Evolutionary conservation across 306 rosid species (phyloP).

Genomic region (Acacia acuminata): DNA sequence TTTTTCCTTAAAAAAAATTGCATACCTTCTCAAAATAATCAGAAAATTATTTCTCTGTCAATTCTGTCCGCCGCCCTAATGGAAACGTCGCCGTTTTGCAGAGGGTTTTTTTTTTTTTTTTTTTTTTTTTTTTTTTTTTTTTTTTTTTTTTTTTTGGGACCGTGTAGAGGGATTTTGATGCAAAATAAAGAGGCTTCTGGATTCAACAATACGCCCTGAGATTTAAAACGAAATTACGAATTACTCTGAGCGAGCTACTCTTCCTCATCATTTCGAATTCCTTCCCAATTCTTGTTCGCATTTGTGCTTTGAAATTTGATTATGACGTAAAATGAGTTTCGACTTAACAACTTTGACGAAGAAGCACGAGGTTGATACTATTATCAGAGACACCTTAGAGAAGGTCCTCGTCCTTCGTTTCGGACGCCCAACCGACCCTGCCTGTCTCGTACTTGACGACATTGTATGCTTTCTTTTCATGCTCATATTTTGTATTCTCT

Average conservation of each 20-base stretch:
- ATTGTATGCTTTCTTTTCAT: background rate
- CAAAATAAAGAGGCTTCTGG: background rate
- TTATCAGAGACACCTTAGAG: background rate
- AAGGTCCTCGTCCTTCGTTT: background rate
- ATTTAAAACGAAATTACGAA: background rate
- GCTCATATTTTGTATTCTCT: background rate
- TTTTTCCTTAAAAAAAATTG: no score
- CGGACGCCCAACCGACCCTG: background rate
- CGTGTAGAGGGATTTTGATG: background rate
- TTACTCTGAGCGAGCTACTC: background rate
- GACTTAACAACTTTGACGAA: background rate
- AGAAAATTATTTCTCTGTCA: no score
- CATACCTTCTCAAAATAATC: no score
- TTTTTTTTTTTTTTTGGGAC: no score
- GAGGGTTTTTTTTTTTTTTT: background rate
- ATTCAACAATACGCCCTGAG: background rate
- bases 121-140: no score
- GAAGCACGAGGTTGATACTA: background rate
- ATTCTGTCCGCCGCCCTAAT: background rate
- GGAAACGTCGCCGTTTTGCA: background rate
- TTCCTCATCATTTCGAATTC: background rate
- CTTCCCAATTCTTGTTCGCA: background rate
- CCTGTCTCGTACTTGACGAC: background rate
- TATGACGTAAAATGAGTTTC: background rate
- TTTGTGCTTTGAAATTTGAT: background rate